These are phyloP conservation scores for Penicillium parvum DNA, from an alignment of 495 filamentous ascomycete genomes.

Conservation along the genomic window DNA sequence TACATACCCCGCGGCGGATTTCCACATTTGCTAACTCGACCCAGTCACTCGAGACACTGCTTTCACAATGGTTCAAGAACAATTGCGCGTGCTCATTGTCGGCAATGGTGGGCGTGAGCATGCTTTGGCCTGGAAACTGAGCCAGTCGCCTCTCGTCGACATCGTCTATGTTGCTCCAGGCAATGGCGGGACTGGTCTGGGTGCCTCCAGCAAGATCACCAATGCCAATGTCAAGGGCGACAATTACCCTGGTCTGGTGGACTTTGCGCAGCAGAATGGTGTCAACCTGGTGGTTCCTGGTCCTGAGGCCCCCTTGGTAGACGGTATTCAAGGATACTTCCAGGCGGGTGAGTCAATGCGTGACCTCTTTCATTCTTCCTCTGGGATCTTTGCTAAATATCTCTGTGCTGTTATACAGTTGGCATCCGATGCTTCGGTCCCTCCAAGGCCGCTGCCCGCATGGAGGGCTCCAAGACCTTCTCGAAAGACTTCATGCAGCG, in stretches of 20 bases:
- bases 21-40: slow-evolving; percentile 18
- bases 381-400: slow-evolving; percentile 11
- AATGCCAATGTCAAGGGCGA: slow-evolving; percentile 69
- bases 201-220: slow-evolving; percentile 59
- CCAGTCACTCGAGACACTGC: slow-evolving; percentile 33
- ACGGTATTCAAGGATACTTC: slow-evolving; percentile 83
- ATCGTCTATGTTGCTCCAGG: slow-evolving; percentile 55
- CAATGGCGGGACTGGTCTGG: slow-evolving; percentile 80
- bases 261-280: slow-evolving; percentile 63
- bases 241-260: slow-evolving; percentile 73
- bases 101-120: slow-evolving; percentile 94
- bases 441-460: slow-evolving; percentile 73
- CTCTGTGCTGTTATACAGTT: slow-evolving; percentile 35
- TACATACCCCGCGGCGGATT: slow-evolving; percentile 26
- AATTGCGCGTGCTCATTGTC: slow-evolving; percentile 69
- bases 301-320: slow-evolving; percentile 91
- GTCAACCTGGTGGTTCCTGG: slow-evolving; percentile 88
- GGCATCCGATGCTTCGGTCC: slow-evolving; percentile 85
- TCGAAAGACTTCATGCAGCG: slow-evolving; percentile 97
- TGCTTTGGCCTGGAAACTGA: slow-evolving; percentile 90
- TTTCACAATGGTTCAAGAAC: slow-evolving; percentile 41
- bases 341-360: slow-evolving; percentile 45
- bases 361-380: not conserved
- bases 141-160: slow-evolving; percentile 62
- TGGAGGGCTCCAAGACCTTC: slow-evolving; percentile 97